Evolutionary conservation across 2,329 filamentous ascomycete genomes (phyloP).

Genomic region (Trichoderma guizhouense): DNA sequence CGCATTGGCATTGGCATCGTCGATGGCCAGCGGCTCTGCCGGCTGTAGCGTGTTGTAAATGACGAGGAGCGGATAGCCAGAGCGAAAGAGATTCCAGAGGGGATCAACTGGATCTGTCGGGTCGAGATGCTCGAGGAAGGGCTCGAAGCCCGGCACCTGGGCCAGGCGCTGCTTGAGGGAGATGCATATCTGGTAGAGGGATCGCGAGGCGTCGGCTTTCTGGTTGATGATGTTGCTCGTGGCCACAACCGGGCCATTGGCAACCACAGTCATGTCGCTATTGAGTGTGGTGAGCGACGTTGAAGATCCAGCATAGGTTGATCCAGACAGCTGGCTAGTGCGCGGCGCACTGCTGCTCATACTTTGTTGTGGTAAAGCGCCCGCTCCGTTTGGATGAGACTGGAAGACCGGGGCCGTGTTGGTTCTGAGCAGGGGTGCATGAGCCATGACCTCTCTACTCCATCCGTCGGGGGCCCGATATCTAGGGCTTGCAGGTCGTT

Average conservation of each 20-base stretch:
- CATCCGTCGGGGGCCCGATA: conserved; percentile 35
- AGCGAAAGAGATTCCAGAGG: conserved; percentile 82
- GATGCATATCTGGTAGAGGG: conserved; percentile 93
- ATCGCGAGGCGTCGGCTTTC: conserved; percentile 84
- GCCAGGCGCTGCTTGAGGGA: conserved; percentile 76
- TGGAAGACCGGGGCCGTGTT: conserved; percentile 56
- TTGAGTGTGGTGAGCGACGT: conserved; percentile 50
- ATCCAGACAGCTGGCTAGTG: conserved; percentile 61
- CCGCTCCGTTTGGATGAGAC: conserved; percentile 45
- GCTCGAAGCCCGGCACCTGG: conserved; percentile 79
- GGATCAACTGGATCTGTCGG: conserved; percentile 77
- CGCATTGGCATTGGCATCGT: conserved; percentile 53
- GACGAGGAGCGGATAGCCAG: conserved; percentile 77
- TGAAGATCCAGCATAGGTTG: conserved; percentile 53
- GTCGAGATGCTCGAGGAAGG: conserved; percentile 69
- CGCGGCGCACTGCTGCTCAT: conserved; percentile 53
- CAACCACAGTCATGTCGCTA: conserved; percentile 42
- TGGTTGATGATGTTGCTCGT: conserved; percentile 96
- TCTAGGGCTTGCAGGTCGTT: not conserved
- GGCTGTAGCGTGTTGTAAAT: conserved; percentile 87
- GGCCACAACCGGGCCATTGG: conserved; percentile 63
- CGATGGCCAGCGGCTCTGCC: conserved; percentile 62
- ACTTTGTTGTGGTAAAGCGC: conserved; percentile 40
- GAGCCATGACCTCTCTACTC: conserved; percentile 51
- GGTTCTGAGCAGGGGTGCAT: conserved; percentile 58